Evolutionary conservation across 1,284 basidiomycete species (phyloP), one percentile per base, ranked within the genome.

Genomic region (Cystobasidiaceae sp.): DNA sequence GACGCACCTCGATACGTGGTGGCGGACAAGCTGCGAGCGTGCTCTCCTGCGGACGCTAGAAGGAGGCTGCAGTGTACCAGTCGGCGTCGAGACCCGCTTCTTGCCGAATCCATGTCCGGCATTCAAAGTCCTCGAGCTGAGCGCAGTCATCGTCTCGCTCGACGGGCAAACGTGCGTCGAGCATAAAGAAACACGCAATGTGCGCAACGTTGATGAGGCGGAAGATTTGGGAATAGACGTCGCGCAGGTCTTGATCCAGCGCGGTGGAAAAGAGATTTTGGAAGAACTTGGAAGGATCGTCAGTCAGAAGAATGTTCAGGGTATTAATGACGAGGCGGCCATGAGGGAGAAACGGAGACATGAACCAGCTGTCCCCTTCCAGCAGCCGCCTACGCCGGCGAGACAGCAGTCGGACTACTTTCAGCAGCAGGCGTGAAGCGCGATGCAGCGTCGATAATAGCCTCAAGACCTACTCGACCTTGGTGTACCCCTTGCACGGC

Each of bases 1-100:
- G 48, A 88, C 84, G 2, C 88, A 93, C 76, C 68, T 64, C 63
- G 70, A 71, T 61, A 72, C 72, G 51, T 63, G 68, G 19, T 84
- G 84, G 80, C 81, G 81, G 73, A 91, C 90, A 0, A 82, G 86
- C 66, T 89, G 86, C 6, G 96, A 99, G 78, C 84, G 94, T 11
- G 88, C 88, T 1, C 86, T 90, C 76, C 80, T 98, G 69, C 82
- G 87, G 34, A 86, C 89, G 37, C 81, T 98, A 57, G 94, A 98
- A 77, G 96, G 96, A 11, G 96, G 93, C 28, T 98, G 96, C 77
- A 93, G 89, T 67, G 92, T 98, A 1, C 96, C 94, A 0, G 93
- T 97, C n/a, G 93, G 94, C 17, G 87, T 91, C 32, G 81, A 83
- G 65, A 87, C 85, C 9, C 63, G 48, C 23, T 62, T 72, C 43